phyloP scores from a whole-genome alignment of 2,329 filamentous ascomycete species.

The Fusarium lateritium region DNA sequence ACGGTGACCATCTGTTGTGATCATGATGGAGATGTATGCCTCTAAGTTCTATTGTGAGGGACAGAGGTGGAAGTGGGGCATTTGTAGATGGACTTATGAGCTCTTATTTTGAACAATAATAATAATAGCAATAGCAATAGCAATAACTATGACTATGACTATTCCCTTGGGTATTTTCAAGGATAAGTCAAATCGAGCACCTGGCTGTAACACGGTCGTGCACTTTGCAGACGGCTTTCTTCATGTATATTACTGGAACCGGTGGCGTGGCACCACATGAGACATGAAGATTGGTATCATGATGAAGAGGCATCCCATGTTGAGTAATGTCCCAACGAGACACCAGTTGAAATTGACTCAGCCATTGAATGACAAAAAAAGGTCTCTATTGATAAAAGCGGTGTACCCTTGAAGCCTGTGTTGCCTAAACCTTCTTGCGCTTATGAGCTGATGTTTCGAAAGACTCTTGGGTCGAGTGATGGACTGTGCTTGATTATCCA shows the following conservation, averaged over 20 bases:
- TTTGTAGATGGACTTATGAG: not conserved
- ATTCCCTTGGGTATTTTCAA: slow-evolving; percentile 5
- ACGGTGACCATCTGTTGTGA: slow-evolving; percentile 9
- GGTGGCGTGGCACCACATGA: slow-evolving; percentile 36
- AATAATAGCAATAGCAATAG: not conserved
- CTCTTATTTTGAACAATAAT: slow-evolving; percentile 6
- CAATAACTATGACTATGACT: not conserved
- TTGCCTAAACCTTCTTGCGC: slow-evolving; percentile 11
- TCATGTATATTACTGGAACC: slow-evolving; percentile 19
- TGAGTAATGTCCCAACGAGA: slow-evolving; percentile 6
- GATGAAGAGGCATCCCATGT: slow-evolving; percentile 6
- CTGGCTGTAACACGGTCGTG: slow-evolving; percentile 1
- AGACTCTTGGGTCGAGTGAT: slow-evolving; percentile 31
- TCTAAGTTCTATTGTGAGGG: not conserved
- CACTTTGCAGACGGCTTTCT: not conserved
- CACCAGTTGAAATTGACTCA: slow-evolving; percentile 8
- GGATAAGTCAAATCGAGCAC: not conserved
- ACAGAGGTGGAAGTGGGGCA: not conserved
- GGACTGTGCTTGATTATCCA: slow-evolving; percentile 39
- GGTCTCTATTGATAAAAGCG: slow-evolving; percentile 21
- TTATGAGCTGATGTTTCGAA: slow-evolving; percentile 35
- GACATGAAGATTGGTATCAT: slow-evolving; percentile 22
- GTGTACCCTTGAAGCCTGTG: slow-evolving; percentile 28
- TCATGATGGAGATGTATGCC: slow-evolving; percentile 1
- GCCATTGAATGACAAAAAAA: slow-evolving; percentile 2